A percentile compares a stretch with the other conserved stretches of the same genome.
Evolutionary conservation across 2,329 filamentous ascomycete species (phyloP).

Genomic region (Ascochyta viciae-villosae): DNA sequence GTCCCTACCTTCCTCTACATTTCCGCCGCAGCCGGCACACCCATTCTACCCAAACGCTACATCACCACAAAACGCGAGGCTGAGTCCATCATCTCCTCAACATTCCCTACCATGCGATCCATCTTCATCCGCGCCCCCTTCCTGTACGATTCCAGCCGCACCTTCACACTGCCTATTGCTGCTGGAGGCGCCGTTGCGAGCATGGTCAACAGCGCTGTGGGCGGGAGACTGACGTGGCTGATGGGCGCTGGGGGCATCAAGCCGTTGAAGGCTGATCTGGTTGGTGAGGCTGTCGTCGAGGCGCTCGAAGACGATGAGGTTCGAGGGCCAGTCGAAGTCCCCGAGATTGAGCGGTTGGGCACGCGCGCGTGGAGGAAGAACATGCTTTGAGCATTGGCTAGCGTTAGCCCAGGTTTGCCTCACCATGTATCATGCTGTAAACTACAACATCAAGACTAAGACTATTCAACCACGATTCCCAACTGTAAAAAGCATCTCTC

Average conservation of each 20-base stretch:
- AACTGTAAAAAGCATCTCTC: no score
- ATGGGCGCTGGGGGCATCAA: slow-evolving; percentile 86
- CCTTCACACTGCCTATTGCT: slow-evolving; percentile 85
- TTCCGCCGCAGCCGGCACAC: slow-evolving; percentile 85
- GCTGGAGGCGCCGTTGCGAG: slow-evolving; percentile 76
- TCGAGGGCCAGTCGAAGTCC: slow-evolving; percentile 77
- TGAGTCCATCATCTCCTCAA: slow-evolving; percentile 74
- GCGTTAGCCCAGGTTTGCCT: no score
- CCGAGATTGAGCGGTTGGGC: slow-evolving; percentile 81
- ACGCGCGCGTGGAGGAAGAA: slow-evolving; percentile 85
- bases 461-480: no score
- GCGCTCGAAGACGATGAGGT: slow-evolving; percentile 76
- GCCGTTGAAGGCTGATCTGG: slow-evolving; percentile 84
- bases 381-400: slow-evolving; percentile 69
- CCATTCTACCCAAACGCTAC: slow-evolving; percentile 83
- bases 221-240: slow-evolving; percentile 75
- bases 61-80: slow-evolving; percentile 92
- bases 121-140: slow-evolving; percentile 88
- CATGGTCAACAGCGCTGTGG: slow-evolving; percentile 77
- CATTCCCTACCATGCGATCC: slow-evolving; percentile 77
- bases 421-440: no score
- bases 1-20: slow-evolving; percentile 83
- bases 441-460: no score
- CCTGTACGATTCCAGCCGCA: slow-evolving; percentile 83
- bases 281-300: slow-evolving; percentile 90